These are phyloP conservation scores for Alternaria novae-zelandiae DNA, from an alignment of 2,329 filamentous ascomycete species.

Conservation along the genomic window DNA sequence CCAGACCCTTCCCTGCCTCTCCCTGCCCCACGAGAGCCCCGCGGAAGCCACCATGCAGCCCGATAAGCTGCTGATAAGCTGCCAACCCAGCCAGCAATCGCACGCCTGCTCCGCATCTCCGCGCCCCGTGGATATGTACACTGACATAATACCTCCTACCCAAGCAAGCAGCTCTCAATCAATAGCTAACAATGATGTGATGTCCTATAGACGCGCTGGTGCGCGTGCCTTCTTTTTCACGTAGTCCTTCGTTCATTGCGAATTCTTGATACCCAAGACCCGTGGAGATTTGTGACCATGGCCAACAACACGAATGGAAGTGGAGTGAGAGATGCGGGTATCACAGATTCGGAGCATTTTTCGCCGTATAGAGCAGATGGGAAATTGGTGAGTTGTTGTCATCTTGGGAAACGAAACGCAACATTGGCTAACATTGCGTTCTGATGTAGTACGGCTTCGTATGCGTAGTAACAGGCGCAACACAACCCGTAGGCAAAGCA, in stretches of 20 bases:
- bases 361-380: constrained; percentile 65
- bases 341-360: constrained; percentile 56
- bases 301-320: constrained; percentile 11
- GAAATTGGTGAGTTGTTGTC: constrained; percentile 56
- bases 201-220: constrained; percentile 15
- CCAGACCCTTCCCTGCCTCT: not conserved
- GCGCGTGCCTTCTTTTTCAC: not conserved
- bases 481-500: constrained; percentile 65
- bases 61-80: constrained; percentile 11
- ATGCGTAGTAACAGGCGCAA: constrained; percentile 68
- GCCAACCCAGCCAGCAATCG: not conserved
- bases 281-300: not conserved
- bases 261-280: no score
- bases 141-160: constrained; percentile 19
- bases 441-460: constrained; percentile 64
- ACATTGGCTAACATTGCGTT: not conserved
- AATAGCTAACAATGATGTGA: constrained; percentile 49
- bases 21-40: constrained; percentile 3
- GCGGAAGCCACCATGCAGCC: constrained; percentile 7
- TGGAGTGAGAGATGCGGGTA: not conserved
- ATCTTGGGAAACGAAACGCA: not conserved
- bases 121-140: constrained; percentile 45
- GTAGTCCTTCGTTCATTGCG: not conserved
- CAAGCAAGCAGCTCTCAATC: constrained; percentile 5
- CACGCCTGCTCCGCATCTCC: constrained; percentile 37